A percentile compares a stretch with the other conserved stretches of the same genome.
These are phyloP conservation scores for Neofusicoccum umdonicola DNA, from an alignment of 2,329 filamentous ascomycete species.

Conservation along the genomic window DNA sequence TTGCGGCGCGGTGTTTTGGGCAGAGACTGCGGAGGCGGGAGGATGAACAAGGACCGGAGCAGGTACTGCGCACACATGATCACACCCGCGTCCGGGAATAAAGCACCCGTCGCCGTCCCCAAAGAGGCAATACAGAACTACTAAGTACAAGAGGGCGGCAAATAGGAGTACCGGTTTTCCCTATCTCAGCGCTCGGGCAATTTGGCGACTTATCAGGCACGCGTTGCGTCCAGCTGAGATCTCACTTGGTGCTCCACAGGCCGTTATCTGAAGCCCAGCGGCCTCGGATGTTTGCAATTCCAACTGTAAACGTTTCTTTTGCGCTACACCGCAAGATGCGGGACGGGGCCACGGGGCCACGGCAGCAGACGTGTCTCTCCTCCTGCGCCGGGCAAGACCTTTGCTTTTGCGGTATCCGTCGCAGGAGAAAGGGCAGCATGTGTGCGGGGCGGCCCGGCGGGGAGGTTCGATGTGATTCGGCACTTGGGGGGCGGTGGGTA, in stretches of 20 bases:
- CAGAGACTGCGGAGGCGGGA: neutral
- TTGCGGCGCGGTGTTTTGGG: too few species aligned
- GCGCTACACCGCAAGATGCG: constrained; percentile 2
- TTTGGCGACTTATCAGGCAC: neutral
- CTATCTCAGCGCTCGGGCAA: neutral
- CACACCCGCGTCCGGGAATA: neutral
- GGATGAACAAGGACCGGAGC: neutral
- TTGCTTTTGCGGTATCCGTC: neutral
- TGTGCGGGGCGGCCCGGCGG: constrained; percentile 4
- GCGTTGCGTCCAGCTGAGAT: neutral
- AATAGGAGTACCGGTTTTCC: neutral
- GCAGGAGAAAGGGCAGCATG: neutral
- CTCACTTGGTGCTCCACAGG: neutral
- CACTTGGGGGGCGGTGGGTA: neutral
- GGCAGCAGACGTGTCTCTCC: neutral
- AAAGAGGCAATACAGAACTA: constrained; percentile 2
- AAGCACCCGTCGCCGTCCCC: neutral
- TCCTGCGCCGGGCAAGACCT: neutral
- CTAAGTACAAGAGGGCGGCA: neutral
- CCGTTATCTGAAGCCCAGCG: neutral
- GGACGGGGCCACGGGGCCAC: neutral
- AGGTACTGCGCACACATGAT: neutral
- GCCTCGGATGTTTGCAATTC: neutral
- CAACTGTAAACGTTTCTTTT: neutral
- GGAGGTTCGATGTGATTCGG: neutral